Evolutionary conservation across 106 monocot genomes (phyloP), one percentile per base, ranked within the genome.

Genomic region (Allium sativum): DNA sequence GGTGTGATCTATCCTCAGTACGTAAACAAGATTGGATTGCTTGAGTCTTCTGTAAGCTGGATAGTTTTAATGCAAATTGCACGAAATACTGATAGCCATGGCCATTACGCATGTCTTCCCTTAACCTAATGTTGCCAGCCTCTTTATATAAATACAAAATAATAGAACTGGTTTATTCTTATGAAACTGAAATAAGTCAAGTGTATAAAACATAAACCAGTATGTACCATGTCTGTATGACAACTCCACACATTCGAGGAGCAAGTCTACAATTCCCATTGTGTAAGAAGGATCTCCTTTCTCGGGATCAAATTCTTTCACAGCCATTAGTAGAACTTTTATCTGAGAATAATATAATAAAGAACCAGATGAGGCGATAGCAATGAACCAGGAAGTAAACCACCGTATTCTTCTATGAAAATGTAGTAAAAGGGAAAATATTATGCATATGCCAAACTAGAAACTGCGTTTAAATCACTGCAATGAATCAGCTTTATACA

Each of bases 81-180:
- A 98, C 98, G 42, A 98, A 85, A 81, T 78, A 98, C 48, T 98
- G 98, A 66, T 92, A 98, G 18, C 98, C 98, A 77, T 98, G 98
- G n/a, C 92, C 98, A 81, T 98, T 98, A 59, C 92, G 98, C 76
- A 98, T 98, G 68, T 98, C 98, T 67, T 88, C 98, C 68, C 78
- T 77, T 20, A 98, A 83, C 55, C 74, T 82, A 61, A 78, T 67
- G 16, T 78, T 47, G 19, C 98, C 98, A 74, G 91, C 82, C 42
- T 92, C 98, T 98, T 58, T 74, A 90, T 73, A 40, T 9, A 65
- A 42, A 20, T 31, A 58, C 47, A 18, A 46, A 62, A 48, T 19
- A 21, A 62, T 14, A 43, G 16, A 22, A 63, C 7, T 12, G 59
- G 54, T 11, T 43, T 45, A 48, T 51, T 53, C 20, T 47, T 31